Conservation (phyloP, 1,139 yeast species). For the Geotrichum cucujoidarum region DNA sequence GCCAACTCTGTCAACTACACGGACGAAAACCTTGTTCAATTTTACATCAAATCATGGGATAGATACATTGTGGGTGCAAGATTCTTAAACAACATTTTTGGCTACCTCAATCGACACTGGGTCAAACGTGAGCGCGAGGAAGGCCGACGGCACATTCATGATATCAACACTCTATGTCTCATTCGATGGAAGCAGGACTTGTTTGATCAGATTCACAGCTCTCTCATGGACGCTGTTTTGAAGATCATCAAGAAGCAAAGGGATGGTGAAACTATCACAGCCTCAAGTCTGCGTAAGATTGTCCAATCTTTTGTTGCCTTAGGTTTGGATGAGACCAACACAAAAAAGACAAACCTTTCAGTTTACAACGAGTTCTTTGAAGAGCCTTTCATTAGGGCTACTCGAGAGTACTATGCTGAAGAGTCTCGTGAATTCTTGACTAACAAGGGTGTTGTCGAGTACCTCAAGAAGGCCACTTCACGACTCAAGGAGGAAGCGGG, state of each 20-base stretch:
- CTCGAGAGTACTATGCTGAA: constrained; percentile 63
- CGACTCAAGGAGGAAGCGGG: constrained; percentile 79
- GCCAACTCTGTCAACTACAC: constrained; percentile 23
- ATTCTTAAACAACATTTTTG: constrained; percentile 86
- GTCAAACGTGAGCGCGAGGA: constrained; percentile 94
- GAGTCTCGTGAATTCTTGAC: constrained; percentile 67
- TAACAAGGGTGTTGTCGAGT: constrained; percentile 80
- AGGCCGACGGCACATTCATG: constrained; percentile 87
- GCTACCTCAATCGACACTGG: constrained; percentile 96
- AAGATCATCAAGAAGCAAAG: constrained; percentile 73
- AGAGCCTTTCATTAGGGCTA: constrained; percentile 63
- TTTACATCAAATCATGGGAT: constrained; percentile 81
- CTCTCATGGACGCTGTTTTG: constrained; percentile 65
- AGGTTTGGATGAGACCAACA: constrained; percentile 50
- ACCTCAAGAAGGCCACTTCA: constrained; percentile 79
- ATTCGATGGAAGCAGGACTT: constrained; percentile 83
- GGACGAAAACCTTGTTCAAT: constrained; percentile 69
- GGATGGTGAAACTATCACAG: constrained; percentile 69
- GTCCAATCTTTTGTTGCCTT: constrained; percentile 70
- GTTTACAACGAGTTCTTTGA: constrained; percentile 82
- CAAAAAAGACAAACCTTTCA: constrained; percentile 75
- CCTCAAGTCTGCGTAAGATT: constrained; percentile 63
- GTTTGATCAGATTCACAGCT: constrained; percentile 61
- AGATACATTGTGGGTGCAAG: constrained; percentile 89
- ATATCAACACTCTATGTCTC: constrained; percentile 81